phyloP scores from a whole-genome alignment of 257 asterid genomes.

The Craterostigma plantagineum region DNA sequence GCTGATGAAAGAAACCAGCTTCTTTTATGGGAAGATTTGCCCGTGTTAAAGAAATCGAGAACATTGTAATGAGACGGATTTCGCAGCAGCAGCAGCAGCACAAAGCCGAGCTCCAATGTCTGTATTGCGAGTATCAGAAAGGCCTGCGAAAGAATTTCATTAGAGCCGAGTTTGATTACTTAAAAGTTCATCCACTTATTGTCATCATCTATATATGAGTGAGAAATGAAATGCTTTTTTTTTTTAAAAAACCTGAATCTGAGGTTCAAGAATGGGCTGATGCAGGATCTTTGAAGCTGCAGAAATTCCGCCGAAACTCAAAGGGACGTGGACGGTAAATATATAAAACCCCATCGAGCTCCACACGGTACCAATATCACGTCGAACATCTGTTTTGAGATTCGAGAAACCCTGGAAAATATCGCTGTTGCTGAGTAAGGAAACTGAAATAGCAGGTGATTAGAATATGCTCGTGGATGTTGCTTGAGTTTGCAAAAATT shows the following conservation, averaged over 20 bases:
- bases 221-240: no score
- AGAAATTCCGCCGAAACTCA: conserved; percentile 82
- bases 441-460: no score
- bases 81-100: conserved; percentile 42
- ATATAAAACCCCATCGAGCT: conserved; percentile 58
- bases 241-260: conserved; percentile 25
- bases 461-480: no score
- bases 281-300: conserved; percentile 34
- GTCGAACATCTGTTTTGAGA: conserved; percentile 26
- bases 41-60: conserved; percentile 28
- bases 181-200: no score
- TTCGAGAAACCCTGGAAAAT: conserved; percentile 53
- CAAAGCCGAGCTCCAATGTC: conserved; percentile 37
- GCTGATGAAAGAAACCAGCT: conserved; percentile 45
- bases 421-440: no score
- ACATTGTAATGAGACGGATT: conserved; percentile 31
- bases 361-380: conserved; percentile 46
- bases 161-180: not conserved
- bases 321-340: conserved; percentile 66
- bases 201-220: not conserved
- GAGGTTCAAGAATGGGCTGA: conserved; percentile 40
- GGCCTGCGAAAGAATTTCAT: conserved; percentile 28
- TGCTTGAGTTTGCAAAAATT: no score
- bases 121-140: conserved; percentile 35
- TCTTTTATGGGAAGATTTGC: conserved; percentile 22